Evolutionary conservation across 352 stramenopile genomes (phyloP), one percentile per base, ranked within the genome.

Genomic region (Blastocystis sp.): DNA sequence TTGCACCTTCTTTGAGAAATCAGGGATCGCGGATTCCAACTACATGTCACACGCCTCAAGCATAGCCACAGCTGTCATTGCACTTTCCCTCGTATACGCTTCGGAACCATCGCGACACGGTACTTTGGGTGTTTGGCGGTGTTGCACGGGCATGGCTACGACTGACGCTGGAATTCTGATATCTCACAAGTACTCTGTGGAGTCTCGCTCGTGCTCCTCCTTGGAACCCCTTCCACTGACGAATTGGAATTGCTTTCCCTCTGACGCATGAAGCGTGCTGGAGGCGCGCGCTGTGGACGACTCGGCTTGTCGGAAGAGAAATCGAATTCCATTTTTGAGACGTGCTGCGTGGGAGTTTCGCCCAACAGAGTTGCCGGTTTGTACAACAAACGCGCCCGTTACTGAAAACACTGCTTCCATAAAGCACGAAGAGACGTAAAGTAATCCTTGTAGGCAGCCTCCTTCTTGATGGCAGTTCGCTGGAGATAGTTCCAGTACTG

Each of bases 321-420:
- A 84, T 84, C 74, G 34, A 84, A 84, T 45, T 84, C 74, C 74
- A 84, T 84, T 28, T 40, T 40, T 76, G 38, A n/a, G 24, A 21
- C 48, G 21, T 11, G 48, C 48, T 17, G 14, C 48, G 28, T 34
- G 48, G 48, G 48, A 57, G 48, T 57, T 57, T 57, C 48, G 14
- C 6, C 48, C 6, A 57, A 57, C 48, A 57, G 48, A 7, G 48
- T 34, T 34, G 28, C 28, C 28, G 28, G 28, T 34, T 34, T 34
- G 28, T 34, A 34, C 28, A 34, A 34, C 6, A 57, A 14, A 57
- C 6, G 19, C 48, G 28, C 66, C 4, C 68, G 57, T 28, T 79
- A 84, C 42, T 84, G 45, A 63, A 84, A 84, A 19, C 48, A 84
- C 52, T 69, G 52, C 38, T 42, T 63, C 65, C 19, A 84, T 10